Conservation (phyloP, 805 yeast genomes). For the Teunomyces lycoperdinae region DNA sequence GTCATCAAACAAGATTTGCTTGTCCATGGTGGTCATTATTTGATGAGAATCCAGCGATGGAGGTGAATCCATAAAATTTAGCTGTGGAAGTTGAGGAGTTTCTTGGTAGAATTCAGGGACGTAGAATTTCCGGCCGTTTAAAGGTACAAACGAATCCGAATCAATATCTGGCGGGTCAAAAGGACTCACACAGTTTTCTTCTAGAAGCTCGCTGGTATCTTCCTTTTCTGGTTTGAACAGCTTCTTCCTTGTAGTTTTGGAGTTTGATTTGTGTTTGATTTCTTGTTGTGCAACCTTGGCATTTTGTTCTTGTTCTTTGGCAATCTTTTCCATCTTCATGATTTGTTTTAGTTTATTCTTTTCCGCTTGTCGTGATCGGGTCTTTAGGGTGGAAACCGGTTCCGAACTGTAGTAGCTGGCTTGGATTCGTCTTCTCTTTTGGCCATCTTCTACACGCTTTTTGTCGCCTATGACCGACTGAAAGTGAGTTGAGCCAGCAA, state of each 20-base stretch:
- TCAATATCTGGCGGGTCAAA: constrained; percentile 38
- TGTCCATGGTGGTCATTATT: constrained; percentile 17
- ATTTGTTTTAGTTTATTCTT: constrained; percentile 9
- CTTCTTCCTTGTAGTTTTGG: constrained; percentile 12
- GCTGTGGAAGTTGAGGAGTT: constrained; percentile 16
- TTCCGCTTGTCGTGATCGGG: constrained; percentile 8
- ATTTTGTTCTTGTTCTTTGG: constrained; percentile 5
- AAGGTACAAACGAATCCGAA: constrained; percentile 26
- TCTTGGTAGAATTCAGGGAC: constrained; percentile 15
- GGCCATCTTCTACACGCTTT: constrained; percentile 28
- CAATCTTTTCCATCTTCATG: constrained; percentile 7
- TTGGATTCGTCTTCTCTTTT: constrained; percentile 30
- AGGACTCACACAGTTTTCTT: constrained; percentile 32
- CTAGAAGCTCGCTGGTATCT: constrained; percentile 19
- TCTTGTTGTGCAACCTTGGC: not conserved
- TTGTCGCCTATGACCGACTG: constrained; percentile 41
- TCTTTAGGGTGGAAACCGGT: constrained; percentile 12
- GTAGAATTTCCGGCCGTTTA: constrained; percentile 15
- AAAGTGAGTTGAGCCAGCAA: constrained; percentile 33
- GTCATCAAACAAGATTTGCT: constrained; percentile 24
- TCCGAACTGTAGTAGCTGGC: constrained; percentile 28
- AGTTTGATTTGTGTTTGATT: not conserved
- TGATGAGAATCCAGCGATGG: not conserved
- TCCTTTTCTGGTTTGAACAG: constrained; percentile 10
- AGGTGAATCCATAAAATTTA: constrained; percentile 6